Percentiles rank a stretch among this genome's conserved stretches.
phyloP scores from a whole-genome alignment of 768 basidiomycete species.

The Amanita muscaria region DNA sequence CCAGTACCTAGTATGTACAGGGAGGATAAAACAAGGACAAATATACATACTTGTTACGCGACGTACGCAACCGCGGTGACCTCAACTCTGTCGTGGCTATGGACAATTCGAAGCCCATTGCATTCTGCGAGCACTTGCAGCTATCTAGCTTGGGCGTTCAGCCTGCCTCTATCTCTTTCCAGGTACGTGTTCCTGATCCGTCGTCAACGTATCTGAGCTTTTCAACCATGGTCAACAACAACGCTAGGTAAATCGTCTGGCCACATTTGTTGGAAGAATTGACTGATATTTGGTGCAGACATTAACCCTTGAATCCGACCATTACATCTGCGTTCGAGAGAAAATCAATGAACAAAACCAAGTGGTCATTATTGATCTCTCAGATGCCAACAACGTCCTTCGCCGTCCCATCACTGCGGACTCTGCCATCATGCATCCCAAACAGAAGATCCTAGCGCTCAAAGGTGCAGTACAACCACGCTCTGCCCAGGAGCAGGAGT shows the following conservation, averaged over 20 bases:
- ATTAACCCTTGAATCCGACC: slow-evolving; percentile 93
- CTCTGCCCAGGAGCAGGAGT: background rate
- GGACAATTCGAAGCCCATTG: slow-evolving; percentile 66
- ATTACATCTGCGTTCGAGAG: slow-evolving; percentile 96
- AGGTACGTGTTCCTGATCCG: slow-evolving; percentile 44
- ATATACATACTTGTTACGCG: too few relatives aligned
- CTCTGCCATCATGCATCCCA: slow-evolving; percentile 97
- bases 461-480: slow-evolving; percentile 54
- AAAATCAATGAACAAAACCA: slow-evolving; percentile 93
- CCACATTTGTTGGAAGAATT: background rate
- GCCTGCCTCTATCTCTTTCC: slow-evolving; percentile 95
- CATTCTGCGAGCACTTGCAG: slow-evolving; percentile 87
- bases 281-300: slow-evolving; percentile 38
- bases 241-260: slow-evolving; percentile 23
- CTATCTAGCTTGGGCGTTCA: slow-evolving; percentile 94
- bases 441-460: slow-evolving; percentile 91
- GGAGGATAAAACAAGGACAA: slow-evolving; percentile 1
- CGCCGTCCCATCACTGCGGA: slow-evolving; percentile 96
- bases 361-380: slow-evolving; percentile 97
- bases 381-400: slow-evolving; percentile 95
- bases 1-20: background rate
- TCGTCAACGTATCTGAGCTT: slow-evolving; percentile 19
- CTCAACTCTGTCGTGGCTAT: slow-evolving; percentile 31
- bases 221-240: too few relatives aligned
- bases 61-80: too few relatives aligned